phyloP scores from a whole-genome alignment of 1,284 basidiomycete species.

The Gastroboletus turbinatus region DNA sequence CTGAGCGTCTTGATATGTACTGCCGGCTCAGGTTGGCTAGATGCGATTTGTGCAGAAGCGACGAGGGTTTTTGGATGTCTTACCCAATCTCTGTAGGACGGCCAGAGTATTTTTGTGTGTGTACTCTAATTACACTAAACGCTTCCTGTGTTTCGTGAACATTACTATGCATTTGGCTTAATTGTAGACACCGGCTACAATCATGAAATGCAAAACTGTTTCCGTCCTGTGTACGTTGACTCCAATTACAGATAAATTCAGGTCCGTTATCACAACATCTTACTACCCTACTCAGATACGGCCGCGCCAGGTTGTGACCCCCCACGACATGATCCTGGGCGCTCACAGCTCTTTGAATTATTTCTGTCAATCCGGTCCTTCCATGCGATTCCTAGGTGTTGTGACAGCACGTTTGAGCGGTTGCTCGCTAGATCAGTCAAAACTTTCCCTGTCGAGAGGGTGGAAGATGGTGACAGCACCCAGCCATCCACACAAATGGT shows the following conservation, averaged over 20 bases:
- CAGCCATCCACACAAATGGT: background rate
- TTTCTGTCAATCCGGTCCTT: background rate
- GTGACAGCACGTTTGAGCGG: background rate
- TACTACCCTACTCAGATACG: background rate
- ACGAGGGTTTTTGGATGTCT: background rate
- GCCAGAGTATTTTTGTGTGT: conserved; percentile 3
- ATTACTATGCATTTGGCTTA: conserved; percentile 29
- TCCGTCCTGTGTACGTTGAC: conserved; percentile 16
- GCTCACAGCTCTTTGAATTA: background rate
- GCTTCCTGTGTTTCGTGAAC: conserved; percentile 11
- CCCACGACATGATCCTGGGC: conserved; percentile 4
- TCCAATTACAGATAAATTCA: conserved; percentile 30
- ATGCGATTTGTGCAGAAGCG: background rate
- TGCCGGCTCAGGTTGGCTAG: background rate
- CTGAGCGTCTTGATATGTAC: background rate
- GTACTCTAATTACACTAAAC: conserved; percentile 18
- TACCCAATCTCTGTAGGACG: background rate
- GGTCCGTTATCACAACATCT: conserved; percentile 13
- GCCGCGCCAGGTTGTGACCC: background rate
- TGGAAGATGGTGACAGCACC: background rate
- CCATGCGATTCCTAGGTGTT: background rate
- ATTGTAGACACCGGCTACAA: conserved; percentile 16
- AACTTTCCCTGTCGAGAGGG: background rate
- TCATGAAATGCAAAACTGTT: conserved; percentile 19
- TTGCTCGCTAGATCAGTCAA: background rate